A percentile compares a stretch with the other conserved stretches of the same genome.
Conservation (phyloP, 1,284 basidiomycete genomes). For the Ceratobasidium sp. region DNA sequence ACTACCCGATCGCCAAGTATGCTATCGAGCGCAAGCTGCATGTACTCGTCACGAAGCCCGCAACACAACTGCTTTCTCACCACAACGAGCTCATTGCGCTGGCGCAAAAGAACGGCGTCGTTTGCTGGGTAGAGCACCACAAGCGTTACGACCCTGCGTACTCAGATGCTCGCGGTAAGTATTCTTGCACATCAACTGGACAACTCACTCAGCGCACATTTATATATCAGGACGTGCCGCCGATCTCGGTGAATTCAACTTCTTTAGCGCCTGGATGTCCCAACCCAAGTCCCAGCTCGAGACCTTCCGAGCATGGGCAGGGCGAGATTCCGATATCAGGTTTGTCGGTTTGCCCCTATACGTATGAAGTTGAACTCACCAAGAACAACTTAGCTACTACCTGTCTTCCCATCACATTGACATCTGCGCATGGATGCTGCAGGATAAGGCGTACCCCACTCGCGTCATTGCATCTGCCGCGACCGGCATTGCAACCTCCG, state of each 20-base stretch:
- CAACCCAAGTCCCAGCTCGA: conserved; percentile 92
- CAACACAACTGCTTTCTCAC: conserved; percentile 84
- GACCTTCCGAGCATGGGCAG: conserved; percentile 77
- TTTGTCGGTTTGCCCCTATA: conserved; percentile 49
- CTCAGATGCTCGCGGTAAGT: conserved; percentile 70
- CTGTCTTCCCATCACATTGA: conserved; percentile 92
- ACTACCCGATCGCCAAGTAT: conserved; percentile 85
- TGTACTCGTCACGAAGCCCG: conserved; percentile 92
- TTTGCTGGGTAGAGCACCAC: conserved; percentile 93
- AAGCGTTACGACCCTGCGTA: conserved; percentile 93
- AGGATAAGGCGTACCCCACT: conserved; percentile 53
- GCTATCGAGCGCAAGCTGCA: conserved; percentile 86
- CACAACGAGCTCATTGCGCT: conserved; percentile 81
- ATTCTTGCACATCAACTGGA: conserved; percentile 42
- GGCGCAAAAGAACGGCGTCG: conserved; percentile 80
- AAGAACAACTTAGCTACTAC: conserved; percentile 73
- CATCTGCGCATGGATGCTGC: conserved; percentile 61
- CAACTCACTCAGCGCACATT: background rate
- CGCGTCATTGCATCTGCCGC: conserved; percentile 86
- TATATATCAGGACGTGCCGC: conserved; percentile 70
- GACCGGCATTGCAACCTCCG: conserved; percentile 86
- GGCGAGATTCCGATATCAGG: conserved; percentile 92
- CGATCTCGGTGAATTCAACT: conserved; percentile 89
- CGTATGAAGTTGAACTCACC: conserved; percentile 9
- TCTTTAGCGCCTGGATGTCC: conserved; percentile 83